These are phyloP conservation scores for Talaromyces thailandensis DNA, from an alignment of 495 filamentous ascomycete genomes.

Conservation along the genomic window DNA sequence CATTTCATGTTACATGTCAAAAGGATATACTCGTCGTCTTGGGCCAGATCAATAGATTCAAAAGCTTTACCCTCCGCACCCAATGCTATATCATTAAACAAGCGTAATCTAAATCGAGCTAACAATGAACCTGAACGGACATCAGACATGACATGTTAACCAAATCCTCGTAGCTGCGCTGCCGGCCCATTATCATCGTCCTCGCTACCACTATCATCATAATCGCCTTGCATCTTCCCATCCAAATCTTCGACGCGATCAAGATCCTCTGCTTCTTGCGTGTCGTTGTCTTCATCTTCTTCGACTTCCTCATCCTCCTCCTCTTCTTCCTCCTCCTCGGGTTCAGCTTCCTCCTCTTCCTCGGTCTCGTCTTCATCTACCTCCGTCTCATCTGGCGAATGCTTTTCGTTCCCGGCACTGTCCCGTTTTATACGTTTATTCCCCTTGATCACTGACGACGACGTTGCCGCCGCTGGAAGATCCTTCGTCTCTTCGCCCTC, in stretches of 20 bases:
- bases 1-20: not conserved
- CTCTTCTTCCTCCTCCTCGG: conserved; percentile 3
- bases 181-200: conserved; percentile 36
- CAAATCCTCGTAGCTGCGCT: conserved; percentile 32
- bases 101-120: not conserved
- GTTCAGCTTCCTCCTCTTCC: conserved; percentile 7
- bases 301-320: conserved; percentile 34
- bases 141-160: conserved; percentile 9
- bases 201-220: conserved; percentile 23
- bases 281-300: conserved; percentile 29
- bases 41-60: not conserved
- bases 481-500: conserved; percentile 36
- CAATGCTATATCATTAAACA: not conserved
- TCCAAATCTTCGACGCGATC: conserved; percentile 58
- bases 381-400: conserved; percentile 36
- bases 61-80: not conserved
- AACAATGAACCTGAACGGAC: not conserved
- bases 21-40: not conserved
- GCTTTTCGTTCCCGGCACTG: conserved; percentile 7
- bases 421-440: conserved; percentile 43
- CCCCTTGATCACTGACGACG: conserved; percentile 19
- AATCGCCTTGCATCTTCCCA: conserved; percentile 28
- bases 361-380: conserved; percentile 37
- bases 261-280: conserved; percentile 44
- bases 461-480: not conserved